Conservation (phyloP, 2,329 filamentous ascomycete species). For the Chaetomium sp. region DNA sequence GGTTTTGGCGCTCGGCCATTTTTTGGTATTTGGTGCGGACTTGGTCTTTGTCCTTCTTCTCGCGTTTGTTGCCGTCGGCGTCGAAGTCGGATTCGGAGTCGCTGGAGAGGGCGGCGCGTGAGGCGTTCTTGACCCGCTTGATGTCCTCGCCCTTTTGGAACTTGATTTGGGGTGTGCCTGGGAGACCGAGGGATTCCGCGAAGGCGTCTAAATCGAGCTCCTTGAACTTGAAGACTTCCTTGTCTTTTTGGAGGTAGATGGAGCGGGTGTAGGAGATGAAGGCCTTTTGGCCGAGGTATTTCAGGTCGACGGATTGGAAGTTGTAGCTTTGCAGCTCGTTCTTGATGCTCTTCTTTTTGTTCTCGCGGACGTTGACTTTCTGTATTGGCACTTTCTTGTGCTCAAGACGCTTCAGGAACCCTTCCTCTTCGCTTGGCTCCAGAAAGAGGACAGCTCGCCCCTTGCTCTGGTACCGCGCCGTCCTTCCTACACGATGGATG, state of each 20-base stretch:
- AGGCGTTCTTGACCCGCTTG: constrained; percentile 81
- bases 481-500: constrained; percentile 91
- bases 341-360: constrained; percentile 82
- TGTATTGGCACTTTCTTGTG: constrained; percentile 86
- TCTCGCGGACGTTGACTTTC: constrained; percentile 76
- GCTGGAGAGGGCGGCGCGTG: constrained; percentile 59
- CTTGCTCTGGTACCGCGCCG: constrained; percentile 84
- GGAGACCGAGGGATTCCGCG: constrained; percentile 77
- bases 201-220: constrained; percentile 80
- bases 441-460: constrained; percentile 87
- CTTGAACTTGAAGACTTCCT: constrained; percentile 81
- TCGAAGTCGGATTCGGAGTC: constrained; percentile 53
- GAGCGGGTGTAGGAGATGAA: constrained; percentile 88
- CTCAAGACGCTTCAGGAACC: constrained; percentile 80
- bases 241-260: constrained; percentile 82
- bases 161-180: constrained; percentile 86
- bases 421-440: constrained; percentile 83
- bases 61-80: constrained; percentile 42
- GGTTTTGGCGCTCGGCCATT: constrained; percentile 96
- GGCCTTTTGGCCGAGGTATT: constrained; percentile 92
- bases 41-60: constrained; percentile 56
- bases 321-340: constrained; percentile 89
- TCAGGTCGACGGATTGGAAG: constrained; percentile 88
- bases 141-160: constrained; percentile 85
- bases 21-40: constrained; percentile 93